These are phyloP conservation scores for Botrytis fabae DNA, from an alignment of 2,329 filamentous ascomycete genomes.

Conservation along the genomic window DNA sequence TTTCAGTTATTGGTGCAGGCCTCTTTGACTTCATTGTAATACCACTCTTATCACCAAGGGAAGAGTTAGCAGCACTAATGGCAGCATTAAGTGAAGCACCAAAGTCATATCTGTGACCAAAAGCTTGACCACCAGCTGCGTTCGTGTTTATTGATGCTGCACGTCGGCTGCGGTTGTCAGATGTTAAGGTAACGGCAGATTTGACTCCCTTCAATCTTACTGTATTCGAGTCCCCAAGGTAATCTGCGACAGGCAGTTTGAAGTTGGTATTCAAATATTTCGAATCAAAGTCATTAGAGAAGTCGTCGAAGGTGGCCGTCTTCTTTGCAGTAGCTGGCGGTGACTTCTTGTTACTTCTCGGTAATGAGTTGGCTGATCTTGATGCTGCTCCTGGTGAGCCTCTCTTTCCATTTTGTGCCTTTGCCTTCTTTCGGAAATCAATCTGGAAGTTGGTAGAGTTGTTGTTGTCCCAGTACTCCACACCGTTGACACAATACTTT, in stretches of 20 bases:
- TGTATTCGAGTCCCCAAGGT: conserved; percentile 61
- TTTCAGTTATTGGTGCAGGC: conserved; percentile 30
- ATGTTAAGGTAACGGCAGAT: conserved; percentile 58
- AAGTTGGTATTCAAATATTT: conserved; percentile 52
- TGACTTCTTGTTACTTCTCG: conserved; percentile 63
- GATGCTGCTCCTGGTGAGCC: conserved; percentile 52
- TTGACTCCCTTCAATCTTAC: conserved; percentile 68
- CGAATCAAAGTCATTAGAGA: conserved; percentile 53
- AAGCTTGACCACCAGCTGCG: conserved; percentile 62
- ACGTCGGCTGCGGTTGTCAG: conserved; percentile 42
- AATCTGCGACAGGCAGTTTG: conserved; percentile 59
- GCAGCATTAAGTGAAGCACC: conserved; percentile 85
- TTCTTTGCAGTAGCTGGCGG: conserved; percentile 50
- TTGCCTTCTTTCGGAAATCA: conserved; percentile 81
- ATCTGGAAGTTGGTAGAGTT: conserved; percentile 83
- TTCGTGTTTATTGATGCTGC: conserved; percentile 50
- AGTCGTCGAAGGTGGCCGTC: conserved; percentile 65
- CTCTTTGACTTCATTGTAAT: conserved; percentile 46
- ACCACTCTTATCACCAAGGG: conserved; percentile 58
- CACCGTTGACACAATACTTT: conserved; percentile 78
- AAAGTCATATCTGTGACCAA: conserved; percentile 95
- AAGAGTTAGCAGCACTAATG: conserved; percentile 70
- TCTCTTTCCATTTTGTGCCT: conserved; percentile 60
- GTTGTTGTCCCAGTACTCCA: conserved; percentile 97
- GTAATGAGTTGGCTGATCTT: conserved; percentile 56